Percentiles rank a stretch among this genome's conserved stretches.
phyloP scores from a whole-genome alignment of 2,329 filamentous ascomycete genomes.

The Calcarisporium arbuscula region DNA sequence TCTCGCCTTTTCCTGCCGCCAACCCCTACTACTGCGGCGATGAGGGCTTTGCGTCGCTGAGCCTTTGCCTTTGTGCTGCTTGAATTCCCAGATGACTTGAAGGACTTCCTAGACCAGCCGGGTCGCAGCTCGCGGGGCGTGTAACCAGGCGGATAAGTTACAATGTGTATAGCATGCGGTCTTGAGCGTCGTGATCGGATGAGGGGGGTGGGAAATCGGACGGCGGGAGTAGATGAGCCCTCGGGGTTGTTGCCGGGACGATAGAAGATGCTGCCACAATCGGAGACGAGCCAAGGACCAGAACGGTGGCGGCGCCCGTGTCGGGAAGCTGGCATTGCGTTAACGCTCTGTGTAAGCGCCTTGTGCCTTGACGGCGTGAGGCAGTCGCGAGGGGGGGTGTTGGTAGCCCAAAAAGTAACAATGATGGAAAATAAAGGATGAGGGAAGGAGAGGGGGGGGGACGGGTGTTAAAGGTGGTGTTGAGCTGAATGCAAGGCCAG shows the following conservation, averaged over 20 bases:
- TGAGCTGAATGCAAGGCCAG: no score
- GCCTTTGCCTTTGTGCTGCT: slow-evolving; percentile 1
- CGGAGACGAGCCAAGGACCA: slow-evolving; percentile 17
- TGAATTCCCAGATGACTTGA: no score
- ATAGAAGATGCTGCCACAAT: slow-evolving; percentile 22
- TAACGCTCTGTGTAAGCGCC: slow-evolving; percentile 2
- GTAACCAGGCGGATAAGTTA: slow-evolving; percentile 35
- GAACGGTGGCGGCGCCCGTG: slow-evolving; percentile 7
- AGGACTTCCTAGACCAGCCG: no score
- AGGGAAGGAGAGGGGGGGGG: no score
- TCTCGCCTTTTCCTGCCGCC: slow-evolving; percentile 1
- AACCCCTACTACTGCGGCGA: no score
- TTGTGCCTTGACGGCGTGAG: no score
- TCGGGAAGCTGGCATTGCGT: slow-evolving; percentile 5
- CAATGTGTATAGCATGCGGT: slow-evolving; percentile 35
- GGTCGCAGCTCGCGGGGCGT: slow-evolving; percentile 40
- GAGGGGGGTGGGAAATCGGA: slow-evolving; percentile 27
- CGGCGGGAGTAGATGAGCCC: slow-evolving; percentile 5
- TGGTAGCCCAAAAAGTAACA: no score
- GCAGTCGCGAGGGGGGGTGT: no score
- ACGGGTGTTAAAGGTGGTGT: no score
- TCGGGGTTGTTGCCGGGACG: slow-evolving; percentile 13
- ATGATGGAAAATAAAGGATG: no score
- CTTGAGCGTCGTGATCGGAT: slow-evolving; percentile 32
- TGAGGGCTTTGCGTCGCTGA: slow-evolving; percentile 1